Evolutionary conservation across 805 yeast species (phyloP).

Genomic region (Pichia gijzeniarum): DNA sequence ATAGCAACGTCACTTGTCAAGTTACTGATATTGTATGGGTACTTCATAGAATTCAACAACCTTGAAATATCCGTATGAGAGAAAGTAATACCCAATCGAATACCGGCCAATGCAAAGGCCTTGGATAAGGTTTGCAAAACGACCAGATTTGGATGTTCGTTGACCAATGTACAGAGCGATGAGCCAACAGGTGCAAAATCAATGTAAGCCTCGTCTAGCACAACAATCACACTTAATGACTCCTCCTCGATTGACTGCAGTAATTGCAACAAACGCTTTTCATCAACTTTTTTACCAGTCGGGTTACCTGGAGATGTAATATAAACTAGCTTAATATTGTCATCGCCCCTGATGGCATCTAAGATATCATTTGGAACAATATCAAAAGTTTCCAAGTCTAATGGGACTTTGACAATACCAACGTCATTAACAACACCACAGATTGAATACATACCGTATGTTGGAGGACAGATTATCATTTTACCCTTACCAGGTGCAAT

Average conservation of each 20-base stretch:
- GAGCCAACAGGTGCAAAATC: conserved; percentile 70
- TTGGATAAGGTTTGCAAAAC: conserved; percentile 91
- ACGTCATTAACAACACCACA: conserved; percentile 90
- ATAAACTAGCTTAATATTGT: conserved; percentile 65
- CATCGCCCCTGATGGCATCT: conserved; percentile 47
- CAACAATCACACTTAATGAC: conserved; percentile 68
- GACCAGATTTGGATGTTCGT: conserved; percentile 72
- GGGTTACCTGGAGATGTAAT: conserved; percentile 98
- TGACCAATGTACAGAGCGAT: conserved; percentile 73
- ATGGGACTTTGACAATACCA: conserved; percentile 65
- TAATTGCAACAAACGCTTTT: conserved; percentile 41
- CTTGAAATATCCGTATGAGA: conserved; percentile 53
- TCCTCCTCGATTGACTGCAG: conserved; percentile 33
- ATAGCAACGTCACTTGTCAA: conserved; percentile 69
- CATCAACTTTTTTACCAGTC: conserved; percentile 62
- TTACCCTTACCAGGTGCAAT: conserved; percentile 82
- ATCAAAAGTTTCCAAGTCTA: conserved; percentile 59
- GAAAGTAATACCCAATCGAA: conserved; percentile 79
- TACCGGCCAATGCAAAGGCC: conserved; percentile 94
- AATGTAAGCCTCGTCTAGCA: conserved; percentile 92
- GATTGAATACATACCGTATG: conserved; percentile 95
- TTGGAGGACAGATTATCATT: conserved; percentile 84
- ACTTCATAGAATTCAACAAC: conserved; percentile 83
- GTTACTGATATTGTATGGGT: conserved; percentile 89
- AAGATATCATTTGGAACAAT: conserved; percentile 52